Base-by-base conservation (phyloP, 345 rosid species). In the Streptanthus diversifolius region DNA sequence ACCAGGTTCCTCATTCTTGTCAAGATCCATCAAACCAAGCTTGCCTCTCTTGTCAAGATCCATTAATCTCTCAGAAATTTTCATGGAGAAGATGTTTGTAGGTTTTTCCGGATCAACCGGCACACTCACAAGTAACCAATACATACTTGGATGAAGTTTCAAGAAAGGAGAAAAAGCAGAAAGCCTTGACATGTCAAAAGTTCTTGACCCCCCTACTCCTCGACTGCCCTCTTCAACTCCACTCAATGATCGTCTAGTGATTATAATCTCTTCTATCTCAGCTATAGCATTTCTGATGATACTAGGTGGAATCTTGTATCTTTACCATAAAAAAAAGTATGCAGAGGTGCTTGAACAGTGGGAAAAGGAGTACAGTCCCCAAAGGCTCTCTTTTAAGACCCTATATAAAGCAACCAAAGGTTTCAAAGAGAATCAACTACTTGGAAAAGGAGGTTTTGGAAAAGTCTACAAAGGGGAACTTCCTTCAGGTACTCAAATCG, bases 141-240 rank as follows among this genome's bases (percentile, higher is more conserved):
- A 79, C 21, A 61, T 85, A 10, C 72, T 82, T 7, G 84, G 91
- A n/a, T 87, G 92, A 87, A 83, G 85, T 67, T 87, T 79, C 77
- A 78, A 49, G 10, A 44, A 44, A 63, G 82, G 78, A 12, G 83
- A 80, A 9, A 66, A 70, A 77, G 71, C 83, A 32, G 45, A 75
- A 30, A 64, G 59, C 19, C 78, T 86, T 9, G 47, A 66, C 11
- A 39, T 82, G 2, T 80, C 86, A 37, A 64, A 61, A 32, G 78
- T 86, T 45, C 84, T 84, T 13, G 15, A 39, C n/a, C n/a, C n/a
- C n/a, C n/a, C n/a, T n/a, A n/a, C n/a, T n/a, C n/a, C n/a, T n/a
- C n/a, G n/a, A n/a, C n/a, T n/a, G n/a, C n/a, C n/a, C n/a, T n/a
- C n/a, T n/a, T n/a, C n/a, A n/a, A n/a, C n/a, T n/a, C n/a, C n/a